Evolutionary conservation across 164 flowering plant genomes (phyloP).

Genomic region (Vitis cinerea): DNA sequence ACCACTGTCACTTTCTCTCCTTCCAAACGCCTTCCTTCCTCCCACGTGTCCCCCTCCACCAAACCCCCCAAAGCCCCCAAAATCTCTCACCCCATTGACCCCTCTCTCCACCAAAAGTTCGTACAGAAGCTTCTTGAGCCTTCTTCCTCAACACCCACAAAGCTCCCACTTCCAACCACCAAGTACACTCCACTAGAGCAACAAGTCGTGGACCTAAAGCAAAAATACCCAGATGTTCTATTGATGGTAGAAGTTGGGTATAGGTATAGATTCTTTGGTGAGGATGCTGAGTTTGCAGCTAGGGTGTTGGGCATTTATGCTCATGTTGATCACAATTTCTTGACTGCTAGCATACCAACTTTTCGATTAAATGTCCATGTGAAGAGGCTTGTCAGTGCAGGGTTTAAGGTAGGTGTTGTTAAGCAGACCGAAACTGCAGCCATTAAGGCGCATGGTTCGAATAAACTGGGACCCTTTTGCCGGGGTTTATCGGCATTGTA

Average conservation of each 20-base stretch:
- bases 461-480: constrained; percentile 61
- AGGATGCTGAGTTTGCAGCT: constrained; percentile 83
- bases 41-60: constrained; percentile 29
- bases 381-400: constrained; percentile 79
- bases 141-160: constrained; percentile 7
- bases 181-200: constrained; percentile 88
- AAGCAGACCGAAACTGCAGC: constrained; percentile 94
- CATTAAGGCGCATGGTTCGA: constrained; percentile 77
- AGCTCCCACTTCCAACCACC: constrained; percentile 9
- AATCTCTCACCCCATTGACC: constrained; percentile 32
- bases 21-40: constrained; percentile 53
- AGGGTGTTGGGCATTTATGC: constrained; percentile 77
- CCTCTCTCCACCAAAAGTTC: constrained; percentile 61
- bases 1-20: constrained; percentile 81
- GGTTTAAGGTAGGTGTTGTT: constrained; percentile 94
- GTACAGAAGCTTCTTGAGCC: constrained; percentile 65
- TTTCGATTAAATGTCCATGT: constrained; percentile 81
- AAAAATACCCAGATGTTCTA: constrained; percentile 73
- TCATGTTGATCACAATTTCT: constrained; percentile 70
- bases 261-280: constrained; percentile 76
- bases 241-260: constrained; percentile 95
- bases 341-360: constrained; percentile 91
- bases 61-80: constrained; percentile 43
- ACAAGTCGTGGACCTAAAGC: constrained; percentile 74
- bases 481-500: constrained; percentile 90